Conservation (phyloP, 2,329 filamentous ascomycete species). For the Colletotrichum liriopes region DNA sequence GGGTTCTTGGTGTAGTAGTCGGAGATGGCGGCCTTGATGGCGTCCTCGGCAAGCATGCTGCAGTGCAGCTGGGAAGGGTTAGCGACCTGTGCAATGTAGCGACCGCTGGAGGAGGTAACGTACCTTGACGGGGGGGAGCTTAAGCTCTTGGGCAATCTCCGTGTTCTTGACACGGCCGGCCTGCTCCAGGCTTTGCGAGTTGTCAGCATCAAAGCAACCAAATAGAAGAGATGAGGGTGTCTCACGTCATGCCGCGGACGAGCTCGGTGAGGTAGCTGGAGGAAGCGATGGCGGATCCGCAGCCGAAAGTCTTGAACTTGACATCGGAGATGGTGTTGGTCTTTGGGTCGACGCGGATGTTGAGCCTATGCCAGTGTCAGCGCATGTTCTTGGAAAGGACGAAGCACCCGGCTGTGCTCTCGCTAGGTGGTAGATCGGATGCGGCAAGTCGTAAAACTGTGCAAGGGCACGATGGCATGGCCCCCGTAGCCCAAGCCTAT, state of each 20-base stretch:
- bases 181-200: conserved; percentile 77
- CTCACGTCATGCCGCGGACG: conserved; percentile 88
- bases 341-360: conserved; percentile 90
- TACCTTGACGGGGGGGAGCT: conserved; percentile 90
- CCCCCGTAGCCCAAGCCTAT: neutral
- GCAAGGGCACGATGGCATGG: neutral
- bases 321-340: conserved; percentile 93
- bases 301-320: conserved; percentile 98
- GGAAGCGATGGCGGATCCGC: conserved; percentile 93
- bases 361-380: conserved; percentile 61
- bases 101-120: neutral
- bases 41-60: conserved; percentile 92
- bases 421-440: neutral
- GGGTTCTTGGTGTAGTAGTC: conserved; percentile 95
- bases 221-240: neutral
- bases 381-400: neutral
- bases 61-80: conserved; percentile 78
- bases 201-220: neutral
- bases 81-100: conserved; percentile 43
- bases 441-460: too few relatives aligned
- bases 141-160: conserved; percentile 97
- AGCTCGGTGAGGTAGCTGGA: conserved; percentile 97
- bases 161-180: conserved; percentile 95
- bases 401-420: neutral
- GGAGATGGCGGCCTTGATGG: conserved; percentile 90